These are phyloP conservation scores for Oxyria digyna DNA, from an alignment of 148 eudicot species.

Conservation along the genomic window DNA sequence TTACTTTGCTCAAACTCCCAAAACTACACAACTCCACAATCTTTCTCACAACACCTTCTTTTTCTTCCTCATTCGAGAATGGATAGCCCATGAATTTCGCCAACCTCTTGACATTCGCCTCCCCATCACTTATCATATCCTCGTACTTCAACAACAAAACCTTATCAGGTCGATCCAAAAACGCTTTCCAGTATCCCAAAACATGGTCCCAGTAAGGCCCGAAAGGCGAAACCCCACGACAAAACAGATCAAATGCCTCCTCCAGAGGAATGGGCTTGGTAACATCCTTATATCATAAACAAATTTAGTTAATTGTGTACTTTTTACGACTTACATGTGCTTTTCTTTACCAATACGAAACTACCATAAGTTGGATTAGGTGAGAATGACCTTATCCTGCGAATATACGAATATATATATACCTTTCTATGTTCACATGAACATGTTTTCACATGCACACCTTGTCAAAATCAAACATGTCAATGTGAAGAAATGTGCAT, in stretches of 20 bases:
- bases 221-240: background rate
- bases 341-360: no score
- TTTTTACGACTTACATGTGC: no score
- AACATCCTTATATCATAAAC: background rate
- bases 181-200: background rate
- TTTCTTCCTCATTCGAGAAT: background rate
- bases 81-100: conserved; percentile 10
- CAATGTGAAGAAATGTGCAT: no score
- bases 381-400: no score
- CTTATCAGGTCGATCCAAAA: conserved; percentile 2
- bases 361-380: no score
- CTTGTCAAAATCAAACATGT: no score
- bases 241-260: background rate
- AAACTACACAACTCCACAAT: conserved; percentile 27
- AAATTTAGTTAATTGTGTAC: no score
- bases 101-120: conserved; percentile 18
- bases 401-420: no score
- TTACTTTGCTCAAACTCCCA: conserved; percentile 30
- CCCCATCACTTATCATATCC: conserved; percentile 29
- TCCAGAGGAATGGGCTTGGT: background rate
- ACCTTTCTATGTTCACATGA: no score
- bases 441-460: no score
- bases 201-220: background rate
- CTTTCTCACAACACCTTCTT: background rate
- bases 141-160: conserved; percentile 29